Evolutionary conservation across 2,329 filamentous ascomycete genomes (phyloP).

Genomic region (Aspergillus luchuensis): DNA sequence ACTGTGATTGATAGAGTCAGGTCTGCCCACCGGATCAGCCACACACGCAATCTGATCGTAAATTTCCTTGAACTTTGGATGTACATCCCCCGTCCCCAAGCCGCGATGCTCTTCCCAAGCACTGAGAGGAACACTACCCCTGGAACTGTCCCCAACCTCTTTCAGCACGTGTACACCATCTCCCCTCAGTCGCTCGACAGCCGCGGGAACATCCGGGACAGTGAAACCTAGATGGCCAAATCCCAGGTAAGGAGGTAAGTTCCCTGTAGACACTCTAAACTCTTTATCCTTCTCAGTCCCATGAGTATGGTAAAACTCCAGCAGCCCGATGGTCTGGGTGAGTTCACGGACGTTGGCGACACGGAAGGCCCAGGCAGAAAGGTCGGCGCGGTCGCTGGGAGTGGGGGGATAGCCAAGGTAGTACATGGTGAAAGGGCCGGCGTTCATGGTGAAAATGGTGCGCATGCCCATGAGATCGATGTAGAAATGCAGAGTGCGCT

Average conservation of each 20-base stretch:
- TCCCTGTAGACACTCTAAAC: constrained; percentile 32
- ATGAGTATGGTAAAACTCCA: constrained; percentile 44
- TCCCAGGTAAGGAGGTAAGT: constrained; percentile 38
- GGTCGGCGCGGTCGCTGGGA: constrained; percentile 28
- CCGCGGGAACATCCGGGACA: constrained; percentile 37
- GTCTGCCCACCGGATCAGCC: constrained; percentile 39
- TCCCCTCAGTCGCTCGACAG: constrained; percentile 32
- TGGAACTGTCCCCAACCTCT: constrained; percentile 33
- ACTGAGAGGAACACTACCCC: constrained; percentile 35
- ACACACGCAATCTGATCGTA: constrained; percentile 43
- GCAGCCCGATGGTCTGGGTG: constrained; percentile 35
- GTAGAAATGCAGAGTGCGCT: constrained; percentile 41
- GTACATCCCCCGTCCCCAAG: constrained; percentile 36
- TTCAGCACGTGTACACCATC: constrained; percentile 39
- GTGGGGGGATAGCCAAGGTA: constrained; percentile 43
- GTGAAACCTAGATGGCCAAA: constrained; percentile 45
- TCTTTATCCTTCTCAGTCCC: constrained; percentile 33
- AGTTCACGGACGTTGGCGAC: constrained; percentile 30
- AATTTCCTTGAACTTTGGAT: constrained; percentile 37
- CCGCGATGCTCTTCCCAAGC: constrained; percentile 38
- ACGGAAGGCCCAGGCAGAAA: constrained; percentile 31
- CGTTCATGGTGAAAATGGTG: constrained; percentile 43
- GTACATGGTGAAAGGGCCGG: constrained; percentile 44
- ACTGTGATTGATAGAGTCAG: background rate
- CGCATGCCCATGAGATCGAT: constrained; percentile 44